Conservation (phyloP, 2,329 filamentous ascomycete genomes). For the Colletotrichum higginsianum region DNA sequence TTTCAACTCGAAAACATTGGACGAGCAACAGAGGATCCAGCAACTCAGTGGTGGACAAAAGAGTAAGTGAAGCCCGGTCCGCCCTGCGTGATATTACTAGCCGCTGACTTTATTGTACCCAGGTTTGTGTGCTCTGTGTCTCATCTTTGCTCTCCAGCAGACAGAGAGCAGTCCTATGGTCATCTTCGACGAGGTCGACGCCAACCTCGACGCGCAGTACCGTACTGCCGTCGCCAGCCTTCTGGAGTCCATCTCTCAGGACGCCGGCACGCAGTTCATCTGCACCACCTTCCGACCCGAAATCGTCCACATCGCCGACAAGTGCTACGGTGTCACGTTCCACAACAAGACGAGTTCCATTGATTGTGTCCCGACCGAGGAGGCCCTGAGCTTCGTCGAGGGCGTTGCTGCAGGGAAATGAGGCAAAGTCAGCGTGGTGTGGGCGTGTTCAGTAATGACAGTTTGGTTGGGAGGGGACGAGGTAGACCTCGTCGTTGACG, state of each 20-base stretch:
- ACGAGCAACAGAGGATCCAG: constrained; percentile 98
- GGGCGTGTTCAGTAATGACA: constrained; percentile 20
- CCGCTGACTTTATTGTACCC: constrained; percentile 42
- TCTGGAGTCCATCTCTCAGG: constrained; percentile 82
- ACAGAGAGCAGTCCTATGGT: constrained; percentile 99
- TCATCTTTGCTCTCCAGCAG: constrained; percentile 98
- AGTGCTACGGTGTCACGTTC: constrained; percentile 97
- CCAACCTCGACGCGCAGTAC: constrained; percentile 98
- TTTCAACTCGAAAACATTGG: constrained; percentile 95
- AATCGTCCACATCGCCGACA: constrained; percentile 95
- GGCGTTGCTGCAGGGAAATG: constrained; percentile 69
- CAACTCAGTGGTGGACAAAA: constrained; percentile 98
- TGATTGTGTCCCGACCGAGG: constrained; percentile 88
- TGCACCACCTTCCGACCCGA: constrained; percentile 99
- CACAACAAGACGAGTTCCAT: constrained; percentile 95
- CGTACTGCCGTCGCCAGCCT: constrained; percentile 94
- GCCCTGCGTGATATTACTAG: background rate
- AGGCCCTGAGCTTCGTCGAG: constrained; percentile 94
- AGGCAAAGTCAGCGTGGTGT: background rate
- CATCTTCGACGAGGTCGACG: constrained; percentile 98
- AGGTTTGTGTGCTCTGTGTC: constrained; percentile 95
- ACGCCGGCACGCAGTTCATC: constrained; percentile 86
- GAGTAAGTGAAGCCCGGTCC: constrained; percentile 70
- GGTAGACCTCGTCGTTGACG: constrained; percentile 1
- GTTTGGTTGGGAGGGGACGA: constrained; percentile 15